Conservation (phyloP, 2,329 filamentous ascomycete species). For the Neoarthrinium moseri region DNA sequence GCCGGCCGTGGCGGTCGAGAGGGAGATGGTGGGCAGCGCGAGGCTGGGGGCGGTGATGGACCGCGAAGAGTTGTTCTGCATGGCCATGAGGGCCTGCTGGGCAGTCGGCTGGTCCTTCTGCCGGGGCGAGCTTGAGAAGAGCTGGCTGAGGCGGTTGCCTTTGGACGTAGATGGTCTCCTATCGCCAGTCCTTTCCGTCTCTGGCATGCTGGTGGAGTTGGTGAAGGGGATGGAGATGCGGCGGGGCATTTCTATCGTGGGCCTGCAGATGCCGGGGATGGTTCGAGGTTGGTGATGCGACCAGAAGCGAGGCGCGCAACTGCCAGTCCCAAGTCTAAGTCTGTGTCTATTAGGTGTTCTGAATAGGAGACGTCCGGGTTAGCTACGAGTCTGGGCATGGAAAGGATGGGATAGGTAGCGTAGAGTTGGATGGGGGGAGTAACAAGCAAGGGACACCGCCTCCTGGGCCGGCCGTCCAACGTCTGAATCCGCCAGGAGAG, state of each 20-base stretch:
- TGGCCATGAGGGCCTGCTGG: constrained; percentile 66
- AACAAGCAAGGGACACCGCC: neutral
- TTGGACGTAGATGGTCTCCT: constrained; percentile 64
- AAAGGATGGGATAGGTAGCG: neutral
- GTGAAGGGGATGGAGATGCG: constrained; percentile 58
- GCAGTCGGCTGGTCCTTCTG: constrained; percentile 64
- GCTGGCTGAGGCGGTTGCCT: constrained; percentile 74
- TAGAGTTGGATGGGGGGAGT: neutral
- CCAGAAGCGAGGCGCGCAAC: neutral
- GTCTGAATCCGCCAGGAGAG: neutral
- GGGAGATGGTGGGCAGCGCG: constrained; percentile 84
- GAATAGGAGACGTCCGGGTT: neutral
- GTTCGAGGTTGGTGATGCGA: neutral
- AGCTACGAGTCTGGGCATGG: neutral
- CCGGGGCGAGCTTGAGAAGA: constrained; percentile 82
- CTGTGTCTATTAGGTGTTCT: neutral
- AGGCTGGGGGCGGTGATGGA: constrained; percentile 71
- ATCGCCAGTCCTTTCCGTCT: constrained; percentile 50
- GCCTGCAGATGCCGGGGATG: neutral
- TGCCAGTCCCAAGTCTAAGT: neutral
- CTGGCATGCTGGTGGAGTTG: constrained; percentile 45
- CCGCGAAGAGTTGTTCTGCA: constrained; percentile 58
- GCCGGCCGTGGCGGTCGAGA: constrained; percentile 81
- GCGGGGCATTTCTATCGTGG: constrained; percentile 54
- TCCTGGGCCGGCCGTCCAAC: neutral